Conservation (phyloP, 2,329 filamentous ascomycete genomes). For the Aspergillus phoenicis region DNA sequence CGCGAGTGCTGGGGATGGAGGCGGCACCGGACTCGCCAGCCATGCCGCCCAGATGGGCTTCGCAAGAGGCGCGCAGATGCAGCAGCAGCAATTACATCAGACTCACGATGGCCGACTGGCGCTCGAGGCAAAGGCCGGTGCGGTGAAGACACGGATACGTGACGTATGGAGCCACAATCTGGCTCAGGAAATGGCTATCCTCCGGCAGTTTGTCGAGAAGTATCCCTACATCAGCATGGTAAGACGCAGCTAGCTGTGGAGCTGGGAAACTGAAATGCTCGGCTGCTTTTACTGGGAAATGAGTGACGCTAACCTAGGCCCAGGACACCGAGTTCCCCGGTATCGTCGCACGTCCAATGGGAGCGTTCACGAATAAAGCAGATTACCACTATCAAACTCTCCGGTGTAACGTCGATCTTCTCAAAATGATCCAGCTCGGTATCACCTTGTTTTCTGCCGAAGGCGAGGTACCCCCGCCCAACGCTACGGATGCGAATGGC, state of each 20-base stretch:
- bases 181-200: constrained; percentile 81
- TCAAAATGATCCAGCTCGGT: constrained; percentile 96
- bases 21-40: constrained; percentile 73
- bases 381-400: constrained; percentile 99
- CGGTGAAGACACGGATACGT: constrained; percentile 77
- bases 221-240: constrained; percentile 99
- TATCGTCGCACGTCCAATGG: constrained; percentile 93
- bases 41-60: constrained; percentile 89
- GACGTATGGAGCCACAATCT: constrained; percentile 96
- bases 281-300: neutral
- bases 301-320: neutral
- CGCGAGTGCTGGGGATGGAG: constrained; percentile 60
- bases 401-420: constrained; percentile 92
- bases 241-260: constrained; percentile 39
- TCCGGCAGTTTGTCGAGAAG: constrained; percentile 81
- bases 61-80: constrained; percentile 69
- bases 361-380: constrained; percentile 88
- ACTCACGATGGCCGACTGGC: constrained; percentile 56
- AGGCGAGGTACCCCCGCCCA: constrained; percentile 79
- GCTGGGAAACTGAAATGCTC: neutral
- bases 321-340: constrained; percentile 99
- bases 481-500: constrained; percentile 57
- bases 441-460: constrained; percentile 91
- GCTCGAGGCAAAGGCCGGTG: constrained; percentile 59
- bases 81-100: constrained; percentile 57